phyloP scores from a whole-genome alignment of 2,329 filamentous ascomycete genomes.

The Penicillium vulpinum region DNA sequence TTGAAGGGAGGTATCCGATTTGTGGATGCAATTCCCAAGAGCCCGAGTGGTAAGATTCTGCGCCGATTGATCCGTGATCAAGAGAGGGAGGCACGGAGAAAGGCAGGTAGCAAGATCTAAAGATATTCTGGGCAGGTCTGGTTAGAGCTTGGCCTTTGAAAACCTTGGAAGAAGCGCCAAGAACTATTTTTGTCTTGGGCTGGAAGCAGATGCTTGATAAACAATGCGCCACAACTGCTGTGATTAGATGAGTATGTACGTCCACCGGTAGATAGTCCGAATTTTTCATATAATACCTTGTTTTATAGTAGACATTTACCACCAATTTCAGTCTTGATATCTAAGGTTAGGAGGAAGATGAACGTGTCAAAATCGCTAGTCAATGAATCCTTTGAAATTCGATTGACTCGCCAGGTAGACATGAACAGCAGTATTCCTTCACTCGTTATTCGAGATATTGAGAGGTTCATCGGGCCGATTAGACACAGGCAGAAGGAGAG shows the following conservation, averaged over 20 bases:
- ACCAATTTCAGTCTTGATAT: too few relatives aligned
- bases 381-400: background rate
- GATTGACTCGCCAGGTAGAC: background rate
- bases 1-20: constrained; percentile 61
- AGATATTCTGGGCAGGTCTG: background rate
- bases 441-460: background rate
- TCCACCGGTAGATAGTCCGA: background rate
- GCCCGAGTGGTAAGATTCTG: constrained; percentile 63
- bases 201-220: too few relatives aligned
- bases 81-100: constrained; percentile 68
- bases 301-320: background rate
- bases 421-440: too few relatives aligned
- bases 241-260: background rate
- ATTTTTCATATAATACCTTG: too few relatives aligned
- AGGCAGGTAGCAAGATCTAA: constrained; percentile 66
- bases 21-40: constrained; percentile 60
- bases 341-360: background rate
- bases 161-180: background rate
- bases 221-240: too few relatives aligned
- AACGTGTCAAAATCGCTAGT: background rate
- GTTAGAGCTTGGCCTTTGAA: background rate
- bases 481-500: background rate
- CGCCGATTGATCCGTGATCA: constrained; percentile 67
- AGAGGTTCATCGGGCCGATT: background rate
- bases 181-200: background rate